Evolutionary conservation across 2,329 filamentous ascomycete genomes (phyloP), one percentile per base, ranked within the genome.

Genomic region (Cordyceps fumosorosea): DNA sequence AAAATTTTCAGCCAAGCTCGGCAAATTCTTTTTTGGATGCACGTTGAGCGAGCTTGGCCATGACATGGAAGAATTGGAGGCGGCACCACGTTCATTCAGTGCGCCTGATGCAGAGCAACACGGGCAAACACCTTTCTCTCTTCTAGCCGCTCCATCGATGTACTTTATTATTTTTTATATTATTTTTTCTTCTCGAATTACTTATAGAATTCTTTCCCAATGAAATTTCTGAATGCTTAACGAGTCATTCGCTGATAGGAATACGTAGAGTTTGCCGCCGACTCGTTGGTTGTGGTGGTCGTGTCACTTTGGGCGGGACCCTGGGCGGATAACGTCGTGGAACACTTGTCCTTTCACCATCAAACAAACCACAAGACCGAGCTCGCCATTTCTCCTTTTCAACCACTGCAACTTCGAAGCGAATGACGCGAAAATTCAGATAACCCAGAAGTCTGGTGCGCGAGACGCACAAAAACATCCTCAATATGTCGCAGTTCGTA

Each of bases 401-500:
- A 26, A 40, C 47, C 14, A 5, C 20, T 26, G 32, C 58, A 16
- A 24, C 10, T 32, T 22, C 44, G 26, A 8, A 26, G 20, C 40
- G 24, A 26, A 54, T 45, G 50, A n/a, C 29, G 29, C 50, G 40
- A 29, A 48, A 24, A 32, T n/a, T 2, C 11, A 8, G 24, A 54
- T 26, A 37, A 54, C n/a, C 18, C 32, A 55, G 32, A 1, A 22
- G n/a, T 16, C 26, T 20, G 42, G 51, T 37, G 34, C 10, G 34
- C 20, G 48, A 45, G 57, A 18, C 54, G 42, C 40, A 51, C 8
- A 22, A 6, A 10, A 42, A 29, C 10, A 8, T 42, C 5, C 20
- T 8, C 65, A 71, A 45, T 65, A 84, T 84, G 82, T 81, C 82
- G 37, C 73, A 77, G 59, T 67, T 83, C 56, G 73, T 85, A 57